Evolutionary conservation across 2,329 filamentous ascomycete species (phyloP), one percentile per base, ranked within the genome.

Genomic region (Phialocephala subalpina): DNA sequence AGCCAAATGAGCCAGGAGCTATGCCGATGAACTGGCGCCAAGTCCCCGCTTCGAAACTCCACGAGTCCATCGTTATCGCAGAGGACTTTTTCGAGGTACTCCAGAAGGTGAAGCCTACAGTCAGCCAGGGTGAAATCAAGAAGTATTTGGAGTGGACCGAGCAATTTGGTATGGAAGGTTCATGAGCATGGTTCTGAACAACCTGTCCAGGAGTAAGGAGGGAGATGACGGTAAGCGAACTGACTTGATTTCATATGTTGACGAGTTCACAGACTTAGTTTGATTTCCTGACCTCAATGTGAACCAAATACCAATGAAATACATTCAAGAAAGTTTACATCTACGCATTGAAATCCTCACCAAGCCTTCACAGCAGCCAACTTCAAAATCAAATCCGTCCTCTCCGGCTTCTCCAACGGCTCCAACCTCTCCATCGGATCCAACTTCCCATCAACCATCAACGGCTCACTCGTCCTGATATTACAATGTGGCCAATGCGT

Each of bases 401-500:
- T 22, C 20, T 52, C 47, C 9, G 47, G 47, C 20, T 52, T 29
- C 47, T 52, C 47, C 11, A 52, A 52, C 3, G 47, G 47, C 20
- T 25, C 25, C 9, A 11, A 3, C 20, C 47, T 52, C 20, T 52
- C 25, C 47, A 25, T 52, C 47, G 47, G 47, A 29, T 29, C 20
- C 47, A 52, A 3, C 20, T 52, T 29, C 20, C 47, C 47, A 52
- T 52, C 25, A 11, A 22, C 25, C 47, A 52, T 52, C 9, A n/a
- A 29, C 11, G 18, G 18, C 47, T 52, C 47, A 11, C 9, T 22
- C 25, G 47, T n/a, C 20, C 47, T 11, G 22, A 52, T 52, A n/a
- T 52, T 52, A 18, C 58, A 60, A 56, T 65, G 63, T 8, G 63
- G 63, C 63, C 63, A 65, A 35, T 65, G 63, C 11, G 63, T 65